Evolutionary conservation across 2,329 filamentous ascomycete genomes (phyloP).

Genomic region (Penicillium concentricum): DNA sequence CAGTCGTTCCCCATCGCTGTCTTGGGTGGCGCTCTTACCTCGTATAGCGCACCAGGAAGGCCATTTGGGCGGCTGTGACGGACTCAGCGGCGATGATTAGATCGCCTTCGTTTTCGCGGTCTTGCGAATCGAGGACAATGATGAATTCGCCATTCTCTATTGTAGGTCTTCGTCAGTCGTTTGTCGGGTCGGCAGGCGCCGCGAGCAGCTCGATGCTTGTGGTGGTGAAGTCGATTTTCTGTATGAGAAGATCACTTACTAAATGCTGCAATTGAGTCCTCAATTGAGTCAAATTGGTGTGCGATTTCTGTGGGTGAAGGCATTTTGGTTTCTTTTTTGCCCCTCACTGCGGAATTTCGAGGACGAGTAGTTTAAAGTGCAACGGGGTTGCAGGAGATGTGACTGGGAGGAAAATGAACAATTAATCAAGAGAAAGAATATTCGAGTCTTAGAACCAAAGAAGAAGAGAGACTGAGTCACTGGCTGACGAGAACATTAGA

Average conservation of each 20-base stretch:
- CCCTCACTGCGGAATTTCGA: conserved; percentile 24
- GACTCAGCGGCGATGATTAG: conserved; percentile 88
- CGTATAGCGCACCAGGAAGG: conserved; percentile 90
- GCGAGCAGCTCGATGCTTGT: background rate
- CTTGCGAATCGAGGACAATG: conserved; percentile 87
- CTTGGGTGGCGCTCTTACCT: conserved; percentile 42
- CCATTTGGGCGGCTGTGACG: conserved; percentile 85
- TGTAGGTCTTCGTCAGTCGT: conserved; percentile 19
- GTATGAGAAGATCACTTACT: conserved; percentile 30
- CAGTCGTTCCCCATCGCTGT: background rate
- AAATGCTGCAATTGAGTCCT: conserved; percentile 43
- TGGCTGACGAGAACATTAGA: conserved; percentile 26
- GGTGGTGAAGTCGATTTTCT: background rate
- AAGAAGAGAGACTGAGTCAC: conserved; percentile 6
- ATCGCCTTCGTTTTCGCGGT: conserved; percentile 97
- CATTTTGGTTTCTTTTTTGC: conserved; percentile 29
- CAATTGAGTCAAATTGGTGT: conserved; percentile 43
- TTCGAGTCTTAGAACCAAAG: background rate
- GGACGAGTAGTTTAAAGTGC: conserved; percentile 2
- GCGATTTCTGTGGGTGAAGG: conserved; percentile 34
- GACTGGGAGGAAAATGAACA: background rate
- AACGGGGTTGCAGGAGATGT: background rate
- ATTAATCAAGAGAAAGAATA: background rate
- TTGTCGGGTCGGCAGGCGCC: background rate
- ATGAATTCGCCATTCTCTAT: conserved; percentile 83